A percentile compares a stretch with the other conserved stretches of the same genome.
Evolutionary conservation across 345 rosid species (phyloP).

Genomic region (Conringia planisiliqua): DNA sequence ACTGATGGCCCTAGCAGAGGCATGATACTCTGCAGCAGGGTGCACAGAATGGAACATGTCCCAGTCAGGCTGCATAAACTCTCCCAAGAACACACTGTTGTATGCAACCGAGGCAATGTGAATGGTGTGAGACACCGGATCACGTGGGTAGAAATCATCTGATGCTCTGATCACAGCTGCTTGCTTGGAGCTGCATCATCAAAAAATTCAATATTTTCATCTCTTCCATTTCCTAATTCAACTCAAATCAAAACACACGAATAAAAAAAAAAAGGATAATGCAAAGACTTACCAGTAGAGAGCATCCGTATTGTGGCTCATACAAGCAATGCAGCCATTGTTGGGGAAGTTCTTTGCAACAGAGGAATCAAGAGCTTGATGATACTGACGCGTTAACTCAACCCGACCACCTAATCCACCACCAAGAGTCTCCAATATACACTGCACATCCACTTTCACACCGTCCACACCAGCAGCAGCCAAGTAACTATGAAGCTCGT

Average conservation of each 20-base stretch:
- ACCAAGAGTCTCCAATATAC: constrained; percentile 86
- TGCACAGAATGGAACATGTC: constrained; percentile 95
- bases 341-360: constrained; percentile 74
- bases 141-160: constrained; percentile 90
- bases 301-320: constrained; percentile 96
- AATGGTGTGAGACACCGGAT: constrained; percentile 87
- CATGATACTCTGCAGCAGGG: constrained; percentile 94
- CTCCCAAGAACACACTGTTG: constrained; percentile 88
- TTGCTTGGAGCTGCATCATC: constrained; percentile 73
- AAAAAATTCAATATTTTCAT: not conserved
- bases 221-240: not conserved
- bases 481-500: constrained; percentile 76
- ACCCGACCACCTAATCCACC: constrained; percentile 83
- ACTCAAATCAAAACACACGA: not conserved
- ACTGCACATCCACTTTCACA: constrained; percentile 89
- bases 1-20: constrained; percentile 89
- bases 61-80: constrained; percentile 93
- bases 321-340: constrained; percentile 92
- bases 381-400: constrained; percentile 76
- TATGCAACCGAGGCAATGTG: constrained; percentile 89
- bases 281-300: constrained; percentile 65
- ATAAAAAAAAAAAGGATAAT: not conserved
- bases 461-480: constrained; percentile 86
- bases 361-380: constrained; percentile 88
- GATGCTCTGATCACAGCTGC: constrained; percentile 90